Evolutionary conservation across 371 early-diverging fungal genomes (phyloP).

Genomic region (Mortierella sp.): DNA sequence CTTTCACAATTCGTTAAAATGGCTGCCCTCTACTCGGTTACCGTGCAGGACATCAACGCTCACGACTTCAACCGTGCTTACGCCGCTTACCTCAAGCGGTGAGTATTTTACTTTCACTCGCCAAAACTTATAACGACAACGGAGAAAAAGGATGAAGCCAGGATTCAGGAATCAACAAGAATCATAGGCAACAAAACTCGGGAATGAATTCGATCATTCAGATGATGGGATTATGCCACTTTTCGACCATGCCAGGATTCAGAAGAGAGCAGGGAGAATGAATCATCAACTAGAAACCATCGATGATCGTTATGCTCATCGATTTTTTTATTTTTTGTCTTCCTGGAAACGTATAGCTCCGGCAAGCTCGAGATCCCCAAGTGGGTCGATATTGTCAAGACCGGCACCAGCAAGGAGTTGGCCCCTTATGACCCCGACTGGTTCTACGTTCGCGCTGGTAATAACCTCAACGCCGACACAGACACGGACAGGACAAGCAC

Average conservation of each 20-base stretch:
- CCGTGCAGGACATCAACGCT: conserved; percentile 76
- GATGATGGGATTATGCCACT: conserved; percentile 15
- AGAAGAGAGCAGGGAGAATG: not conserved
- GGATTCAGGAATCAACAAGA: not conserved
- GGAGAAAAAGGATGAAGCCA: conserved; percentile 58
- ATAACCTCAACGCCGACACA: too few species aligned
- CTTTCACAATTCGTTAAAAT: conserved; percentile 49
- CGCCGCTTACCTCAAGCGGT: conserved; percentile 15
- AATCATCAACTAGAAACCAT: not conserved
- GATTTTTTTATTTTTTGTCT: not conserved
- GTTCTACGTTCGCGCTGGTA: conserved; percentile 98
- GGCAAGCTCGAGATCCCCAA: conserved; percentile 98
- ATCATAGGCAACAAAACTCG: not conserved
- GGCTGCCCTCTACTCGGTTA: conserved; percentile 43
- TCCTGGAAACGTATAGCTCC: conserved; percentile 92
- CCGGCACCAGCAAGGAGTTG: conserved; percentile 95
- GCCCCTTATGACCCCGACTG: conserved; percentile 98
- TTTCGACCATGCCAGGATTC: not conserved
- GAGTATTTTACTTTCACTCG: not conserved
- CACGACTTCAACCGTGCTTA: conserved; percentile 96
- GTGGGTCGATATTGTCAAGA: conserved; percentile 99
- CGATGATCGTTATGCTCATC: conserved; percentile 41
- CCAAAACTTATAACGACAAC: too few species aligned
- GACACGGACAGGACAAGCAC: too few species aligned
- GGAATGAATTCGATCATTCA: not conserved